A percentile compares a stretch with the other conserved stretches of the same genome.
Evolutionary conservation across 257 asterid species (phyloP).

Genomic region (Vinca minor): DNA sequence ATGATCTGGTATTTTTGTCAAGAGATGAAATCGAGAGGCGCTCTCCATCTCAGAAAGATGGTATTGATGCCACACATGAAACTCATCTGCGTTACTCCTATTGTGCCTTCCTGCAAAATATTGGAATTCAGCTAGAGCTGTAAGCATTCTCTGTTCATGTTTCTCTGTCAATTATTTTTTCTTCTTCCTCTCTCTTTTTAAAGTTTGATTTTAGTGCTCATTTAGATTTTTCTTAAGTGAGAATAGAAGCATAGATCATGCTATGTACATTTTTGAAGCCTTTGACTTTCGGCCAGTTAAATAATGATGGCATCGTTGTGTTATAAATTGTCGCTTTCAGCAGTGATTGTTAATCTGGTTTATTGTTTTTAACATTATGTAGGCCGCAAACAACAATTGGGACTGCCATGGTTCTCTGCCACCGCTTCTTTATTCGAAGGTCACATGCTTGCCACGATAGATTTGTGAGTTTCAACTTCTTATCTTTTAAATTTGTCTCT

Average conservation of each 20-base stretch:
- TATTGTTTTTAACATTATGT: conserved; percentile 16
- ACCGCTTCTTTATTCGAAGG: conserved; percentile 81
- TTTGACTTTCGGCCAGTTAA: too few species aligned
- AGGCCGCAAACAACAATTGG: conserved; percentile 95
- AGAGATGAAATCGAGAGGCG: conserved; percentile 82
- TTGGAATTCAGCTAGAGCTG: conserved; percentile 82
- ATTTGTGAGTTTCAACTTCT: conserved; percentile 50
- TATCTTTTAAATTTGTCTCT: not conserved
- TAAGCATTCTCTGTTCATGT: conserved; percentile 32
- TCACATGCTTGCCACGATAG: conserved; percentile 97
- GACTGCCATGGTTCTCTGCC: conserved; percentile 94
- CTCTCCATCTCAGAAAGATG: conserved; percentile 95
- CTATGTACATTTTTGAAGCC: too few species aligned
- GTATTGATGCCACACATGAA: conserved; percentile 75
- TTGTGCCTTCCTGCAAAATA: conserved; percentile 84
- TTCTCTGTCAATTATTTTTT: too few species aligned
- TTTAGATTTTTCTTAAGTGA: not conserved
- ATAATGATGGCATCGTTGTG: not conserved
- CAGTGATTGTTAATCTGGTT: not conserved
- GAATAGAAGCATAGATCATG: not conserved
- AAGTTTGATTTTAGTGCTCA: too few species aligned
- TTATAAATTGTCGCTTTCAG: not conserved
- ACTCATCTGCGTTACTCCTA: conserved; percentile 78
- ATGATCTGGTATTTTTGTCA: conserved; percentile 54
- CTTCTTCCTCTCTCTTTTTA: too few species aligned